Conservation (phyloP, 768 basidiomycete species). For the Leccinum imitatum region DNA sequence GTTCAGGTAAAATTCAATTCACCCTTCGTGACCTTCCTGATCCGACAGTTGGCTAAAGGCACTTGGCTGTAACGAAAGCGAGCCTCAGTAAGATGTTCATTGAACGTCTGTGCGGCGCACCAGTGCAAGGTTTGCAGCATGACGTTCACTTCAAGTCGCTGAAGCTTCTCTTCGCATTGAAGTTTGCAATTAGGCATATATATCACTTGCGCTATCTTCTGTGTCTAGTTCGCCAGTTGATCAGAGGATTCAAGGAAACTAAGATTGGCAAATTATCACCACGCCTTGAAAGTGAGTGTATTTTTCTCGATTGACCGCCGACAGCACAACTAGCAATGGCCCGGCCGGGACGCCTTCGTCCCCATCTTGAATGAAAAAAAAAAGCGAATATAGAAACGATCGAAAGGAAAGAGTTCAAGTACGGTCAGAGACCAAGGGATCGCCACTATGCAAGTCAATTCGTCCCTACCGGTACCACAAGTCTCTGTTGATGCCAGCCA, state of each 20-base stretch:
- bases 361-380: conserved; percentile 50
- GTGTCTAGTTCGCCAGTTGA: conserved; percentile 5
- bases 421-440: conserved; percentile 47
- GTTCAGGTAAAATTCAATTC: conserved; percentile 20
- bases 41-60: background rate
- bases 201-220: background rate
- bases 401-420: conserved; percentile 56
- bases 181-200: background rate
- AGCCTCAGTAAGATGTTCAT: background rate
- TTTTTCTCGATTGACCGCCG: conserved; percentile 4
- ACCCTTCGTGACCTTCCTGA: conserved; percentile 2
- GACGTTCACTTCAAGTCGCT: background rate
- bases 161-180: background rate
- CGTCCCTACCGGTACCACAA: background rate
- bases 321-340: conserved; percentile 36
- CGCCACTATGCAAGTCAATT: conserved; percentile 35
- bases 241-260: conserved; percentile 31
- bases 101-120: background rate
- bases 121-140: background rate
- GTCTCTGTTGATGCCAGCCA: background rate
- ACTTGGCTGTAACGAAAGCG: background rate
- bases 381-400: conserved; percentile 47
- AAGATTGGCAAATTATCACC: conserved; percentile 30
- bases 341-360: conserved; percentile 37
- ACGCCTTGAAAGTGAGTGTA: conserved; percentile 33